Conservation (phyloP, 495 filamentous ascomycete species). For the Talaromyces trachyspermus region DNA sequence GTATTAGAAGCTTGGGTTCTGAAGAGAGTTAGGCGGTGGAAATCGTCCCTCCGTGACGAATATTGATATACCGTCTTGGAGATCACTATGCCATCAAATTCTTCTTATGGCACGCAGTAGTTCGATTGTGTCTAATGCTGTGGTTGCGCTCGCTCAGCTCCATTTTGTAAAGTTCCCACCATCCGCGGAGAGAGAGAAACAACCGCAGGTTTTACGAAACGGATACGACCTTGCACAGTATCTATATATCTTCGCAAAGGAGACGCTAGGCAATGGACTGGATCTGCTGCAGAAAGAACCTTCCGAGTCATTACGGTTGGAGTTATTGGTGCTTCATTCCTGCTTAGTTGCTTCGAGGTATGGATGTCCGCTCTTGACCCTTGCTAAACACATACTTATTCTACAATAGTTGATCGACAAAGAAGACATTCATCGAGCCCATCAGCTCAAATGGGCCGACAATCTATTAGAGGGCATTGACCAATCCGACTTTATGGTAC, state of each 20-base stretch:
- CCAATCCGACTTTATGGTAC: neutral
- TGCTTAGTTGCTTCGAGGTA: neutral
- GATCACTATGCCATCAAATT: neutral
- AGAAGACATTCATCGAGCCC: constrained; percentile 1
- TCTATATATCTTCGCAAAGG: neutral
- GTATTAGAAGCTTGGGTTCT: neutral
- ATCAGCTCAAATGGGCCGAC: neutral
- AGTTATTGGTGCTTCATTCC: neutral
- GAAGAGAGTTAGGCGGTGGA: neutral
- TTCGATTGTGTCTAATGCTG: neutral
- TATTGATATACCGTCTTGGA: neutral
- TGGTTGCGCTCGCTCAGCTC: neutral
- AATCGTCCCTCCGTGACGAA: neutral
- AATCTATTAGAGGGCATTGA: neutral
- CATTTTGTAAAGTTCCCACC: neutral
- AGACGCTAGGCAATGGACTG: neutral
- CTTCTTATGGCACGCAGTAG: neutral
- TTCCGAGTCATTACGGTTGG: neutral
- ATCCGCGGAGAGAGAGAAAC: neutral
- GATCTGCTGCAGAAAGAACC: neutral
- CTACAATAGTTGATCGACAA: neutral
- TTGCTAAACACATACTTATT: neutral
- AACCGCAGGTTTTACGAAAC: neutral
- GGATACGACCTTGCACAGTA: neutral
- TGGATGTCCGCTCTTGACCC: neutral